Percentiles rank a stretch among this genome's conserved stretches.
Evolutionary conservation across 305 asterid species (phyloP).

Genomic region (Fraxinus xanthoxyloides): DNA sequence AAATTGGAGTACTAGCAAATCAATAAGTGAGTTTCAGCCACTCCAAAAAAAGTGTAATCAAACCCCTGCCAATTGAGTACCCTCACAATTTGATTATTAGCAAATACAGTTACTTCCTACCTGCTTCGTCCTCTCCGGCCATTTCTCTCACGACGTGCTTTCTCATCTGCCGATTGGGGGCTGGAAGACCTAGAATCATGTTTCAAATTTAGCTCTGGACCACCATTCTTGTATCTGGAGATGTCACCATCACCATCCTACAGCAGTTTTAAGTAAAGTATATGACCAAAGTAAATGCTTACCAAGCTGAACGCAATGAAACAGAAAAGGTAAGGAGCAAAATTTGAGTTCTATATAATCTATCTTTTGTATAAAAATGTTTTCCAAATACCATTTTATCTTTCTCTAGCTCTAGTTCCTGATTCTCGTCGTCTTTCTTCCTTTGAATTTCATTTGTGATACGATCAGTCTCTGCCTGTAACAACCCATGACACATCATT

Average conservation of each 20-base stretch:
- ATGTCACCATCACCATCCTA: conserved; percentile 69
- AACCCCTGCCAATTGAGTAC: background rate
- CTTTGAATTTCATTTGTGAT: conserved; percentile 66
- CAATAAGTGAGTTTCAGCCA: background rate
- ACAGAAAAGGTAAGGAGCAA: conserved; percentile 55
- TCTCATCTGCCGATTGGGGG: conserved; percentile 40
- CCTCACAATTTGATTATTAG: background rate
- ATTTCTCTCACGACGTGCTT: conserved; percentile 53
- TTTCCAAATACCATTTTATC: conserved; percentile 56
- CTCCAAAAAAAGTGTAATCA: background rate
- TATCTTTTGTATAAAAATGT: conserved; percentile 55
- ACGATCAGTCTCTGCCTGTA: conserved; percentile 85
- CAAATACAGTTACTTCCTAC: conserved; percentile 35
- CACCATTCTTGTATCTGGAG: conserved; percentile 37
- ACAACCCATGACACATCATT: conserved; percentile 19
- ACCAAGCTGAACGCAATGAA: conserved; percentile 79
- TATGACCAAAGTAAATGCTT: conserved; percentile 96
- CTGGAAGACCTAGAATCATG: conserved; percentile 37
- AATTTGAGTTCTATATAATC: conserved; percentile 28
- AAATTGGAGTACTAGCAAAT: background rate
- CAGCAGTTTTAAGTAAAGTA: conserved; percentile 97
- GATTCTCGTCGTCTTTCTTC: conserved; percentile 77
- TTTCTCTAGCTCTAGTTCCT: conserved; percentile 54
- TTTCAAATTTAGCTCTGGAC: conserved; percentile 42
- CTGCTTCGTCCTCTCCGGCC: conserved; percentile 54